These are phyloP conservation scores for Cystobasidium sp. DNA, from an alignment of 1,284 basidiomycete species.

Conservation along the genomic window DNA sequence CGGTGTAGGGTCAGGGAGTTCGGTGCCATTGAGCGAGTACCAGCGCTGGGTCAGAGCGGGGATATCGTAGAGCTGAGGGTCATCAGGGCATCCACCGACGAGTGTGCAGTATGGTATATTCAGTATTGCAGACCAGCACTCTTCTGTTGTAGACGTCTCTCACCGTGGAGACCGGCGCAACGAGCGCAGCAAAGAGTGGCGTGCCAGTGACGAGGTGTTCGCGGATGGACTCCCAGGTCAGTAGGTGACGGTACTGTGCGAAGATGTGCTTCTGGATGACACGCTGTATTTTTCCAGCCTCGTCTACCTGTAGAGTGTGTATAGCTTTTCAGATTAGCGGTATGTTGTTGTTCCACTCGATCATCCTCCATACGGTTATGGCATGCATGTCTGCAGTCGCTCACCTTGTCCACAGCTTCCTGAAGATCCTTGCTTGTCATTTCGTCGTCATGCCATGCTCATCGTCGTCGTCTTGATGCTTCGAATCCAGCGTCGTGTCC, in stretches of 20 bases:
- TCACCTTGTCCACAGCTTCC: constrained; percentile 13
- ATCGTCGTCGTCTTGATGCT: not conserved
- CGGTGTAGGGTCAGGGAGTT: constrained; percentile 54
- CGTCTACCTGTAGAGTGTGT: constrained; percentile 6
- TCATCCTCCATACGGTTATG: not conserved
- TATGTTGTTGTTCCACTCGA: not conserved
- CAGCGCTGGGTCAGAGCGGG: constrained; percentile 54
- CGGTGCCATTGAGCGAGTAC: constrained; percentile 54
- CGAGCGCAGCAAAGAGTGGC: constrained; percentile 24
- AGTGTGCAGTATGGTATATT: not conserved
- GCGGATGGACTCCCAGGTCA: constrained; percentile 5
- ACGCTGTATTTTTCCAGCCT: not conserved
- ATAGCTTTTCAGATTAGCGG: not conserved
- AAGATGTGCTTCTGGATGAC: constrained; percentile 3
- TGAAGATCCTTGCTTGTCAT: not conserved
- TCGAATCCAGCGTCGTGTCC: not conserved
- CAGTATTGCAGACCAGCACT: not conserved
- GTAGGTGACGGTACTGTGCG: constrained; percentile 2
- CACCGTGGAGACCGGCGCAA: constrained; percentile 39
- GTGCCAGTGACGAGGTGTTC: constrained; percentile 8
- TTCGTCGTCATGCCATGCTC: not conserved
- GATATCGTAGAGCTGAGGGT: constrained; percentile 36
- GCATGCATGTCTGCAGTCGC: not conserved
- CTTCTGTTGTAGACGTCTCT: too few relatives aligned
- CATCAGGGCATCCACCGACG: not conserved